Percentiles rank a stretch among this genome's conserved stretches.
Conservation (phyloP, 116 monocot species). For the Posidonia oceanica region DNA sequence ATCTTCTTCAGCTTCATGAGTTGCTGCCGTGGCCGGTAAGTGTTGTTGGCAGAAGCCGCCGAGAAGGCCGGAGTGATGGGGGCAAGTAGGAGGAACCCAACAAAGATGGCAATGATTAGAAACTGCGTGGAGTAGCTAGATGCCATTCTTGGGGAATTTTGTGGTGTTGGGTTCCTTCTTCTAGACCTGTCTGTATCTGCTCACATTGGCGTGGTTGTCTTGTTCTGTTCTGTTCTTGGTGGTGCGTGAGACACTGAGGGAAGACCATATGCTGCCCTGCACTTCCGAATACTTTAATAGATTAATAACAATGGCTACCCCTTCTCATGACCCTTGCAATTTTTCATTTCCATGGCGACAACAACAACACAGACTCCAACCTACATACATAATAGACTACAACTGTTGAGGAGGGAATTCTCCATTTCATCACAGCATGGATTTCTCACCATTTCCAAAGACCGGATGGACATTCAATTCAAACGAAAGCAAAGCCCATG, state of each 20-base stretch:
- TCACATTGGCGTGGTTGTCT: conserved; percentile 31
- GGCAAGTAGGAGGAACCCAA: conserved; percentile 21
- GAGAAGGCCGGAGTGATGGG: conserved; percentile 1
- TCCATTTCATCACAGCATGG: not conserved
- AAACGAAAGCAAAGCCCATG: not conserved
- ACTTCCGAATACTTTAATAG: conserved; percentile 2
- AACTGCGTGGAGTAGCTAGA: conserved; percentile 28
- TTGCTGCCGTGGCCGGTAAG: conserved; percentile 18
- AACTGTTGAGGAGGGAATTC: conserved; percentile 9
- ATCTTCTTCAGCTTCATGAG: conserved; percentile 32
- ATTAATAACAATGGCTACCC: not conserved
- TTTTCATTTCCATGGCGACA: not conserved
- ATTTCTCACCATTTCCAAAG: conserved; percentile 5
- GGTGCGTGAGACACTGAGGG: not conserved
- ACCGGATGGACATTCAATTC: not conserved
- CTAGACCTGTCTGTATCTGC: conserved; percentile 42
- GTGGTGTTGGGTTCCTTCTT: conserved; percentile 8
- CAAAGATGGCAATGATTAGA: conserved; percentile 30
- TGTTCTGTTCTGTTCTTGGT: conserved; percentile 12
- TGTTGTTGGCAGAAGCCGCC: conserved; percentile 12
- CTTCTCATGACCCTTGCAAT: not conserved
- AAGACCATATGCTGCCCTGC: not conserved
- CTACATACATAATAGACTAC: not conserved
- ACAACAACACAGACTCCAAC: not conserved
- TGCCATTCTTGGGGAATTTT: conserved; percentile 44